Evolutionary conservation across 2,329 filamentous ascomycete genomes (phyloP).

Genomic region (Ophiostoma ulmi): DNA sequence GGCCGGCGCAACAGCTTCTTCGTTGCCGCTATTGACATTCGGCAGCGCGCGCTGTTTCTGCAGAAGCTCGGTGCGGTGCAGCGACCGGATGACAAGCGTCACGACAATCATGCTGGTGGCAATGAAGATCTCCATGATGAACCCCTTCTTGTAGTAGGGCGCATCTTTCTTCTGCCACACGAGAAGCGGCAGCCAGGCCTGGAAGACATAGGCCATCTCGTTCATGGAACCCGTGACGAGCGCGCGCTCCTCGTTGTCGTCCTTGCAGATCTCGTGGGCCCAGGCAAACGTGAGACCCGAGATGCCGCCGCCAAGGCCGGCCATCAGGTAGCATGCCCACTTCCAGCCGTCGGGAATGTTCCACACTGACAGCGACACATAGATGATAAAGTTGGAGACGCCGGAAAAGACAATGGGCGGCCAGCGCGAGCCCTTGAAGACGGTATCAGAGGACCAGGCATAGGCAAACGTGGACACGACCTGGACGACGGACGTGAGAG

Average conservation of each 20-base stretch:
- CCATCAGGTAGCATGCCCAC: slow-evolving; percentile 58
- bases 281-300: slow-evolving; percentile 45
- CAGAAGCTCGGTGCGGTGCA: slow-evolving; percentile 16
- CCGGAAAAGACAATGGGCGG: slow-evolving; percentile 53
- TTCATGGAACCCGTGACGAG: slow-evolving; percentile 63
- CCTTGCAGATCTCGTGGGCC: slow-evolving; percentile 47
- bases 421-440: slow-evolving; percentile 51
- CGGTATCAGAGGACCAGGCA: slow-evolving; percentile 60
- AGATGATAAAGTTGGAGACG: slow-evolving; percentile 28
- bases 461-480: slow-evolving; percentile 57
- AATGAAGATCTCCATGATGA: slow-evolving; percentile 34
- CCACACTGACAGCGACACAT: slow-evolving; percentile 29
- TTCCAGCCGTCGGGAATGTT: slow-evolving; percentile 49
- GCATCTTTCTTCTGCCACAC: slow-evolving; percentile 36
- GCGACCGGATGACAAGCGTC: slow-evolving; percentile 18
- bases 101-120: slow-evolving; percentile 31
- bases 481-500: slow-evolving; percentile 50
- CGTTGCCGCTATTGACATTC: slow-evolving; percentile 42
- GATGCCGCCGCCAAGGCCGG: slow-evolving; percentile 47
- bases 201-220: slow-evolving; percentile 62
- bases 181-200: slow-evolving; percentile 44
- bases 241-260: slow-evolving; percentile 59
- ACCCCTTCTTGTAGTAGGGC: slow-evolving; percentile 35
- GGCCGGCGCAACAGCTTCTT: background rate
- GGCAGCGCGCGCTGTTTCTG: background rate